Percentiles rank a stretch among this genome's conserved stretches.
These are phyloP conservation scores for Mangifera indica DNA, from an alignment of 345 rosid genomes.

Conservation along the genomic window DNA sequence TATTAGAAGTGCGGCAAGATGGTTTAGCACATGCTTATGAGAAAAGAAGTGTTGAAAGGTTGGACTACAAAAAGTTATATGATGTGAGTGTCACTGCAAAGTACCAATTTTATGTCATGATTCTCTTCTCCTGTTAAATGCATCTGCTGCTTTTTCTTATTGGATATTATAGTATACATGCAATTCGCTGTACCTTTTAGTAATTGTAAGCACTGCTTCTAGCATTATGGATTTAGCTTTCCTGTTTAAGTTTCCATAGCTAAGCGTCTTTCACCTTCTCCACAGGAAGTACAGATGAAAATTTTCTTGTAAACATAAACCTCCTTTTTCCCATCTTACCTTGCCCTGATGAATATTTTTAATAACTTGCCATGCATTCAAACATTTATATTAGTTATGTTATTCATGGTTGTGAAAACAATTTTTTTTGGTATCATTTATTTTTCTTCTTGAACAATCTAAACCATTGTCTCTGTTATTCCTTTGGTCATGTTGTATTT, in stretches of 20 bases:
- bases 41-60: slow-evolving; percentile 60
- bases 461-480: background rate
- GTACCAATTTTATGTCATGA: background rate
- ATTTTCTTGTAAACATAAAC: background rate
- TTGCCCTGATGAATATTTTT: background rate
- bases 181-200: background rate
- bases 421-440: background rate
- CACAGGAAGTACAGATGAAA: background rate
- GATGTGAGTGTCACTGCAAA: slow-evolving; percentile 60
- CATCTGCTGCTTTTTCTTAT: background rate
- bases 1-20: slow-evolving; percentile 38
- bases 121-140: background rate
- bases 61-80: slow-evolving; percentile 87
- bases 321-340: background rate
- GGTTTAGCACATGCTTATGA: slow-evolving; percentile 38
- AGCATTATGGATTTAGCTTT: slow-evolving; percentile 8
- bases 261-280: background rate
- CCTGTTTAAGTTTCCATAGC: background rate
- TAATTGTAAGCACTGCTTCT: background rate
- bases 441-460: background rate
- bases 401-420: background rate
- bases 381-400: background rate
- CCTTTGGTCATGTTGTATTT: background rate
- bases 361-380: background rate
- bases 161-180: background rate